Conservation (phyloP, 2,329 filamentous ascomycete genomes). For the Alternaria atra region DNA sequence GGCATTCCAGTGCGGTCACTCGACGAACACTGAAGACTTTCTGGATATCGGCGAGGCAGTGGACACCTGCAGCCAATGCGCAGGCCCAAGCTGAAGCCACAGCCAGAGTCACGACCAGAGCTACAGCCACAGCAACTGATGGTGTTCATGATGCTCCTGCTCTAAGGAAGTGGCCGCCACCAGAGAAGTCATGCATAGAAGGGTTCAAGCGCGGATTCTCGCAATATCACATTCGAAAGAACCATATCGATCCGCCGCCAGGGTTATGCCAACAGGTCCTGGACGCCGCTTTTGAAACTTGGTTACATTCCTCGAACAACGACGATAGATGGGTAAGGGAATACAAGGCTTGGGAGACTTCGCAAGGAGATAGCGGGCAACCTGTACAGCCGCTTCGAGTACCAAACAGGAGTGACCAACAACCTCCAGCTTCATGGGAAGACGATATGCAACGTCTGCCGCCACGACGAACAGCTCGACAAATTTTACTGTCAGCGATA, state of each 20-base stretch:
- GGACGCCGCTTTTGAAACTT: not conserved
- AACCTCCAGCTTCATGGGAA: too few species aligned
- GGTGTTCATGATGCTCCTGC: not conserved
- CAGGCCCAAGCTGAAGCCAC: not conserved
- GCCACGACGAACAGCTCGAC: not conserved
- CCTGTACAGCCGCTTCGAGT: not conserved
- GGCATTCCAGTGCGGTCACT: not conserved
- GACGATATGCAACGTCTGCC: not conserved
- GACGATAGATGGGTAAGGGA: not conserved
- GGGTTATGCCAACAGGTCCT: not conserved
- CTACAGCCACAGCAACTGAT: not conserved
- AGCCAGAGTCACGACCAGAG: not conserved
- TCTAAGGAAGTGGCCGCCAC: not conserved
- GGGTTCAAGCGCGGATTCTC: not conserved
- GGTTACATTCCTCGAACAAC: not conserved
- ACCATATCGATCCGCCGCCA: not conserved
- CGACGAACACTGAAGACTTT: not conserved
- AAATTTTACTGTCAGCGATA: not conserved
- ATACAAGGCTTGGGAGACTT: not conserved
- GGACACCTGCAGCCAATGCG: not conserved
- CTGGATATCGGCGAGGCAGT: not conserved
- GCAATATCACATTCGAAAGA: not conserved
- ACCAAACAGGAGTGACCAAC: not conserved
- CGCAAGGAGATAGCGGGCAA: not conserved
- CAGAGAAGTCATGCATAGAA: not conserved